Base-by-base conservation (phyloP, 768 basidiomycete species). In the Mycena belliarum region DNA sequence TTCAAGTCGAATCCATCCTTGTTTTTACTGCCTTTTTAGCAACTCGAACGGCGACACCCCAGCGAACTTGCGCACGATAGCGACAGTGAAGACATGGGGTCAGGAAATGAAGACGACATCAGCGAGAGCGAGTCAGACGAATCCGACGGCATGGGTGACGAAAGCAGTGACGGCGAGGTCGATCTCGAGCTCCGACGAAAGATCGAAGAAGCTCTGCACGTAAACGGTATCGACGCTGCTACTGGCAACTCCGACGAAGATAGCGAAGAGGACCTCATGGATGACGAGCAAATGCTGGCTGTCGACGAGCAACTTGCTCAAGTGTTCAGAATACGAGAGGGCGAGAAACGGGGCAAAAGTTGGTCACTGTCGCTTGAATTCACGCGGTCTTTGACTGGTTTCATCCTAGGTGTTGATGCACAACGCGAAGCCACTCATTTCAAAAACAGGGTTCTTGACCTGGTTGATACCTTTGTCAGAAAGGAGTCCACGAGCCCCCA, bases 241-340 rank as follows among this genome's bases (percentile, higher is more conserved):
- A 79, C 82, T 9, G 83, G 84, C 21, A 84, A 79, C 35, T 80
- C 77, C 5, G 76, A 72, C 6, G 66, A 64, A n/a, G 69, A 71
- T 25, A 71, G 81, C 38, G 85, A 85, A 15, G 85, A 87, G 59
- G 89, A 90, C 46, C 74, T 87, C 26, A 88, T 96, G 87, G 91
- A 97, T 68, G 96, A 99, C 68, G 95, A 98, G 24, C 93, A 97
- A 74, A 99, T 99, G 96, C 87, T 98, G 80, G 90, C 89, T 32
- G 84, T 98, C 25, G 96, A 99, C 68, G 90, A 91, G 47, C 89
- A 96, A 68, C 84, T 99, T 8, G 93, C 91, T 5, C 84, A 87
- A 49, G 87, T 94, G 28, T 96, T 99, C 82, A 82, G 82, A 57
- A 79, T 86, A 28, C 83, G 85, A 58, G 75, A 81, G 23, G 77